A percentile compares a stretch with the other conserved stretches of the same genome.
phyloP scores from a whole-genome alignment of 1,284 basidiomycete species.

The Sporisorium iseilematis-ciliati region DNA sequence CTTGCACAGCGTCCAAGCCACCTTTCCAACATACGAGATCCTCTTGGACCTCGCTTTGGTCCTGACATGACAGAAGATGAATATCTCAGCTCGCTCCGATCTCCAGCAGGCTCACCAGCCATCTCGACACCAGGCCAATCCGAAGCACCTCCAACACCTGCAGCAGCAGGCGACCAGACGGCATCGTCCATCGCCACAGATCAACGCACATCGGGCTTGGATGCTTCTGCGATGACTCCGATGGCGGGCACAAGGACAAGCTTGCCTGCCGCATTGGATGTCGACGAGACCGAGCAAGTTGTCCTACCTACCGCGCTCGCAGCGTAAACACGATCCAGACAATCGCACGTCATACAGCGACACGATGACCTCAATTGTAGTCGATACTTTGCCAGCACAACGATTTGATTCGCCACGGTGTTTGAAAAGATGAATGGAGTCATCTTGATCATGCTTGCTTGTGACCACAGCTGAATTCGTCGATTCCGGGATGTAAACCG shows the following conservation, averaged over 20 bases:
- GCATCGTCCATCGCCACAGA: conserved; percentile 1
- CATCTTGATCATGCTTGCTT: not conserved
- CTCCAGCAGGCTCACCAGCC: conserved; percentile 44
- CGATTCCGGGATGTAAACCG: not conserved
- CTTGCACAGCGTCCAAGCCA: conserved; percentile 19
- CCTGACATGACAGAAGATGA: conserved; percentile 45
- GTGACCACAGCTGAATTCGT: no score
- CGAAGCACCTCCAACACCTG: conserved; percentile 15
- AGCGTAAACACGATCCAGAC: conserved; percentile 13
- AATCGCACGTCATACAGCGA: conserved; percentile 4
- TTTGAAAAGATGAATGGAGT: not conserved
- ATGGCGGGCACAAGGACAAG: conserved; percentile 11
- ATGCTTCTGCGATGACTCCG: conserved; percentile 15
- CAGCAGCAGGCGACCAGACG: conserved; percentile 6
- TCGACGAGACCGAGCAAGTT: conserved; percentile 10
- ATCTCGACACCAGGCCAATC: conserved; percentile 37
- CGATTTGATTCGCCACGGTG: not conserved
- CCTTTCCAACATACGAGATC: conserved; percentile 19
- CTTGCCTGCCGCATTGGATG: conserved; percentile 5
- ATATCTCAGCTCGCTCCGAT: conserved; percentile 43
- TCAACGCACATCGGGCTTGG: conserved; percentile 8
- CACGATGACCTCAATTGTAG: not conserved
- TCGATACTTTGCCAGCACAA: not conserved
- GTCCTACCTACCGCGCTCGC: conserved; percentile 14
- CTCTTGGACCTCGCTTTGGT: conserved; percentile 22